A percentile compares a stretch with the other conserved stretches of the same genome.
Conservation (phyloP, 306 rosid species). For the Cicer cuneatum region DNA sequence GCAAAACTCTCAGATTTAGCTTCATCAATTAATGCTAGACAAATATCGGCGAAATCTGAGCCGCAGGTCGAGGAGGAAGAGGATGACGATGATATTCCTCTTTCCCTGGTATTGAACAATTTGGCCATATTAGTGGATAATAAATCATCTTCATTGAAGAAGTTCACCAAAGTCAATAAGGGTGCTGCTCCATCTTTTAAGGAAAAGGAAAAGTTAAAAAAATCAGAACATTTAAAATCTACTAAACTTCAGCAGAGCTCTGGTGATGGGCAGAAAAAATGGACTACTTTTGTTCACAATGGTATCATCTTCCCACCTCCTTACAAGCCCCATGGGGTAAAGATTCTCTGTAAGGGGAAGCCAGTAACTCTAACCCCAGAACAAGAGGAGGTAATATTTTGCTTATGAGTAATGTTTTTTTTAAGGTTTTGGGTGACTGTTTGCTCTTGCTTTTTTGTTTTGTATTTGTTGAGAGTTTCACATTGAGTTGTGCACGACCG, state of each 20-base stretch:
- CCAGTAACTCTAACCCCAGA: slow-evolving; percentile 74
- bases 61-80: slow-evolving; percentile 44
- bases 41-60: slow-evolving; percentile 35
- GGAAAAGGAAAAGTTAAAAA: slow-evolving; percentile 43
- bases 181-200: slow-evolving; percentile 38
- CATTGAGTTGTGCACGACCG: no score
- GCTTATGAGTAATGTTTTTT: not conserved
- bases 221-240: slow-evolving; percentile 72
- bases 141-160: slow-evolving; percentile 43
- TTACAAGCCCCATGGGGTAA: slow-evolving; percentile 66
- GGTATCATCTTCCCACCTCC: slow-evolving; percentile 95
- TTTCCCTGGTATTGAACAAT: slow-evolving; percentile 46
- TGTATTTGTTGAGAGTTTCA: not conserved
- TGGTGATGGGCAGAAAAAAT: slow-evolving; percentile 92
- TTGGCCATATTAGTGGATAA: not conserved
- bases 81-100: slow-evolving; percentile 45
- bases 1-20: slow-evolving; percentile 41
- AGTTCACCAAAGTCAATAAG: slow-evolving; percentile 49
- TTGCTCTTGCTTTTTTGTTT: not conserved
- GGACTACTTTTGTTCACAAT: slow-evolving; percentile 86
- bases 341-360: slow-evolving; percentile 45
- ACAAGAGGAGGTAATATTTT: slow-evolving; percentile 83
- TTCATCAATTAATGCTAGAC: slow-evolving; percentile 38
- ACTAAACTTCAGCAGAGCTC: slow-evolving; percentile 72
- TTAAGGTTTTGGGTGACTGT: not conserved